These are phyloP conservation scores for Xylariaceae sp. DNA, from an alignment of 2,329 filamentous ascomycete genomes.

Conservation along the genomic window DNA sequence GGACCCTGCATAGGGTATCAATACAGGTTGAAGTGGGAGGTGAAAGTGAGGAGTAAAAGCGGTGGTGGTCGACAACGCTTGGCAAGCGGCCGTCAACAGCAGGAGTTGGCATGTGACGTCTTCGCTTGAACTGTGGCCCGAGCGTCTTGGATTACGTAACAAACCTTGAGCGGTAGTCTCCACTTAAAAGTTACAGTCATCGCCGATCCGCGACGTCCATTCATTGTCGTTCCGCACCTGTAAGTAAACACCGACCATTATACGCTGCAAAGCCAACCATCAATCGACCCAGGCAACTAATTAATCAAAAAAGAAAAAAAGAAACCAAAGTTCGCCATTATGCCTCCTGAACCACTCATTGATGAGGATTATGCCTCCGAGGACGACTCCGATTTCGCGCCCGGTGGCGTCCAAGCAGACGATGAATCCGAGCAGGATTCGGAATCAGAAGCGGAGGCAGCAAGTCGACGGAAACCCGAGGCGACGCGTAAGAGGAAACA, in stretches of 20 bases:
- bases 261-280: neutral
- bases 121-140: neutral
- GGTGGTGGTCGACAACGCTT: neutral
- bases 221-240: too few relatives aligned
- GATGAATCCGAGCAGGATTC: slow-evolving; percentile 50
- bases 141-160: neutral
- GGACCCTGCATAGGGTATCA: neutral
- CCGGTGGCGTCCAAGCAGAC: slow-evolving; percentile 46
- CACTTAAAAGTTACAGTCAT: slow-evolving; percentile 4
- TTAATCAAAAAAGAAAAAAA: neutral
- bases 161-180: neutral
- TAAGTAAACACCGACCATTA: too few relatives aligned
- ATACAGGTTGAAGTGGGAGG: neutral
- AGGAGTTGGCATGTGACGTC: neutral
- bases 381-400: slow-evolving; percentile 68
- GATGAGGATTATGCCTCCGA: slow-evolving; percentile 60
- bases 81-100: neutral
- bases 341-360: slow-evolving; percentile 39
- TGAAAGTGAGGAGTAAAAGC: neutral
- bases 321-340: slow-evolving; percentile 25
- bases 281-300: neutral
- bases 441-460: slow-evolving; percentile 49
- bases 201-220: neutral
- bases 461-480: slow-evolving; percentile 19
- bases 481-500: slow-evolving; percentile 32